Evolutionary conservation across 129 eudicot species (phyloP).

Genomic region (Smallanthus sonchifolius): DNA sequence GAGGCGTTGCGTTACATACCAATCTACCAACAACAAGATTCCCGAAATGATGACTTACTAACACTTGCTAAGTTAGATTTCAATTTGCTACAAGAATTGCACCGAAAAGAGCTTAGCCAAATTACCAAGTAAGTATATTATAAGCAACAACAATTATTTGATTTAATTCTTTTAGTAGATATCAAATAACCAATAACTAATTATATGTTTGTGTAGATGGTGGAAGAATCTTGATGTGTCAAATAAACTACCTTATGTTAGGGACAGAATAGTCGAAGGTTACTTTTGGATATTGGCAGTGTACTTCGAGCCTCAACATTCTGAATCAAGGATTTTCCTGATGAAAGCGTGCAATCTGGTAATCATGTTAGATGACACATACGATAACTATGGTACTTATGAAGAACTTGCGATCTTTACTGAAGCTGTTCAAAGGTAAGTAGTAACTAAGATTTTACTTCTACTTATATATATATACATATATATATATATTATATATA

Average conservation of each 20-base stretch:
- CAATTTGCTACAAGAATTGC: slow-evolving; percentile 44
- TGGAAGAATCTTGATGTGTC: slow-evolving; percentile 17
- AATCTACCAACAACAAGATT: slow-evolving; percentile 35
- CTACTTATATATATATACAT: not conserved
- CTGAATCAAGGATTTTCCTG: slow-evolving; percentile 16
- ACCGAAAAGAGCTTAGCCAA: slow-evolving; percentile 38
- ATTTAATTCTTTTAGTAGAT: not conserved
- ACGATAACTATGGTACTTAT: slow-evolving; percentile 49
- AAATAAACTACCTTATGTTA: slow-evolving; percentile 40
- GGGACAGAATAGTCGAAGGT: slow-evolving; percentile 51
- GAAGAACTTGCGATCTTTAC: slow-evolving; percentile 47
- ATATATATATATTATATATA: no score
- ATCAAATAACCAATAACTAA: not conserved
- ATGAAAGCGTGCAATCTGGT: slow-evolving; percentile 32
- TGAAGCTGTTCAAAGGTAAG: slow-evolving; percentile 43
- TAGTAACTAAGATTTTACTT: not conserved
- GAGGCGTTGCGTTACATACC: slow-evolving; percentile 40
- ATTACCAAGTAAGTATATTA: slow-evolving; percentile 13
- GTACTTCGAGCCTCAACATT: slow-evolving; percentile 44
- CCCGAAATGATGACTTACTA: slow-evolving; percentile 22
- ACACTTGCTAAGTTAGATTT: slow-evolving; percentile 50
- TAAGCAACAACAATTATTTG: not conserved
- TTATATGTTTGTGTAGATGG: not conserved
- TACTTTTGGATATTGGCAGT: slow-evolving; percentile 45
- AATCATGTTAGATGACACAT: slow-evolving; percentile 46